Base-by-base conservation (phyloP, 2,329 filamentous ascomycete species). In the Penicillium vulpinum region DNA sequence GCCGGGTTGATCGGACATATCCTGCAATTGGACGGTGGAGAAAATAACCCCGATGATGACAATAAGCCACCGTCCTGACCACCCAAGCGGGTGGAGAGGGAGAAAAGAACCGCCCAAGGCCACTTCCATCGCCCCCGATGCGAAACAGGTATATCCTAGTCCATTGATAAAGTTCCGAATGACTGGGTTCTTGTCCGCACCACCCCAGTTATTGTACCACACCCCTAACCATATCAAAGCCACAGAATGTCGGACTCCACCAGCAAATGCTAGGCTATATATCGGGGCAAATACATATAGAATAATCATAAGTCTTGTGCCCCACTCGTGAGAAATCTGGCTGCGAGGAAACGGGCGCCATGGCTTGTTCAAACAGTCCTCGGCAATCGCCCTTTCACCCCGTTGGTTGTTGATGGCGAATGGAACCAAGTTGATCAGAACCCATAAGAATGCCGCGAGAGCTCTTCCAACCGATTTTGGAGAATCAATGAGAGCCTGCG, bases 301-400 rank as follows among this genome's bases (percentile, higher is more conserved):
- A 15, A 18, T 22, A 3, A 66, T 26, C 51, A 59, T 59, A 2
- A 70, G 43, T 16, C 33, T 36, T 4, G 58, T 56, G 0, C 63
- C 60, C 13, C 66, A 51, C 1, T 33, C 10, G 1, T 47, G 36
- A 5, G 62, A 66, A 4, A 74, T 58, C 1, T 64, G 62, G 6
- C 61, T 59, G 2, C 59, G 55, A 4, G 72, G 68, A 13, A 76
- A 56, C 0, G 72, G 69, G 5, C 73, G 63, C 64, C 67, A 70
- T 18, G 75, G 74, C 51, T 79, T 79, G 67, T 80, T 80, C 49
- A 75, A 50, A 0, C 41, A 31, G 60, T 79, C 77, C 56, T 80
- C 78, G 0, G 58, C 44, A 9, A 76, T 60, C 3, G 75, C 67
- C 3, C 60, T 62, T 2, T 67, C 60, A 2, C 63, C 59, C 2